Evolutionary conservation across 441 rosid species (phyloP).

Genomic region (Kokia cookei): DNA sequence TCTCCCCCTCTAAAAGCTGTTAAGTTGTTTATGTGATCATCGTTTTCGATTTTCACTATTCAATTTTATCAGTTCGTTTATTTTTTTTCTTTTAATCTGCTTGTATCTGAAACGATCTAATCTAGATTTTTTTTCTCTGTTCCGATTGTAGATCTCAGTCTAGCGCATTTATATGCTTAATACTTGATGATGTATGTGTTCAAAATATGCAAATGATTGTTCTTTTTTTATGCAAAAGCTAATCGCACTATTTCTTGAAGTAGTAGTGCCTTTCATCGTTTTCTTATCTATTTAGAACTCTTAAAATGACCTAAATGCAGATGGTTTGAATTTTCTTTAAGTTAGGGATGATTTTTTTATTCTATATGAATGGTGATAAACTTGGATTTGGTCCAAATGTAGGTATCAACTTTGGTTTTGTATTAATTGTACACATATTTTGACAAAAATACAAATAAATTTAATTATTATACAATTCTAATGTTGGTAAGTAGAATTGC

Average conservation of each 20-base stretch:
- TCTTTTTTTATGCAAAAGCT: background rate
- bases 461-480: background rate
- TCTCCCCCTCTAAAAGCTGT: background rate
- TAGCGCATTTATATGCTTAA: background rate
- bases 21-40: background rate
- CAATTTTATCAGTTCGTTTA: too few relatives aligned
- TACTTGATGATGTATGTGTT: background rate
- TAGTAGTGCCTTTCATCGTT: background rate
- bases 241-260: background rate
- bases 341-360: background rate
- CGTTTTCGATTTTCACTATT: background rate
- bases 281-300: background rate
- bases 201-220: background rate
- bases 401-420: too few relatives aligned
- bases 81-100: background rate
- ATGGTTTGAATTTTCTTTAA: background rate
- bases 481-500: background rate
- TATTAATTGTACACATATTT: too few relatives aligned
- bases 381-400: background rate
- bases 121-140: background rate
- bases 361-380: background rate
- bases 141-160: background rate
- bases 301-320: background rate
- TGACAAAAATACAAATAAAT: too few relatives aligned
- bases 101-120: constrained; percentile 3